A percentile compares a stretch with the other conserved stretches of the same genome.
These are phyloP conservation scores for Nothophaeocryptopus gaeumannii DNA, from an alignment of 2,329 filamentous ascomycete species.

Conservation along the genomic window DNA sequence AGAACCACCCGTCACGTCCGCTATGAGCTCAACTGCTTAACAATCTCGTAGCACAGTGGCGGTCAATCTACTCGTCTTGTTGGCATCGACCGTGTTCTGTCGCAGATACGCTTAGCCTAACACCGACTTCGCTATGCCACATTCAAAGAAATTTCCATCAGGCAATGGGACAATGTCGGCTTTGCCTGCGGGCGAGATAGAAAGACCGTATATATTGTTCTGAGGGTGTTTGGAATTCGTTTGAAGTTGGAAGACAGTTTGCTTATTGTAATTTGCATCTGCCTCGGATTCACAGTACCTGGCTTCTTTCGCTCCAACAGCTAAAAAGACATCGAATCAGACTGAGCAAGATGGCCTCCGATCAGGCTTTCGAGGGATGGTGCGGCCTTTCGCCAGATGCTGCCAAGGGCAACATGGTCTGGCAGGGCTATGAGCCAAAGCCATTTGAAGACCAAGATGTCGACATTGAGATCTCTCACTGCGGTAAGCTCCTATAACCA, in stretches of 20 bases:
- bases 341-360: conserved; percentile 20
- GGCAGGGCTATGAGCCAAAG: conserved; percentile 46
- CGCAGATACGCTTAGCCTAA: too few relatives aligned
- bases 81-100: too few relatives aligned
- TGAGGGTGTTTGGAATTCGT: too few relatives aligned
- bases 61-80: too few relatives aligned
- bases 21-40: conserved; percentile 15
- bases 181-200: background rate
- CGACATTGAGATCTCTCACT: conserved; percentile 33
- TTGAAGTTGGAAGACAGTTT: too few relatives aligned
- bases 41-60: conserved; percentile 7
- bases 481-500: background rate
- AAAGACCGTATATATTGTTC: too few relatives aligned
- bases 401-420: conserved; percentile 54
- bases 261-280: background rate
- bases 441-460: conserved; percentile 40
- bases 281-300: conserved; percentile 4
- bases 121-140: background rate
- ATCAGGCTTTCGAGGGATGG: conserved; percentile 58
- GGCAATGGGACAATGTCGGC: conserved; percentile 11
- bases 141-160: conserved; percentile 9
- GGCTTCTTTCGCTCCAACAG: background rate
- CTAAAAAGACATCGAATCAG: background rate
- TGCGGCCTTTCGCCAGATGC: conserved; percentile 50
- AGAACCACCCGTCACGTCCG: conserved; percentile 2